A percentile compares a stretch with the other conserved stretches of the same genome.
These are phyloP conservation scores for Aquilaria malaccensis DNA, from an alignment of 345 rosid species.

Conservation along the genomic window DNA sequence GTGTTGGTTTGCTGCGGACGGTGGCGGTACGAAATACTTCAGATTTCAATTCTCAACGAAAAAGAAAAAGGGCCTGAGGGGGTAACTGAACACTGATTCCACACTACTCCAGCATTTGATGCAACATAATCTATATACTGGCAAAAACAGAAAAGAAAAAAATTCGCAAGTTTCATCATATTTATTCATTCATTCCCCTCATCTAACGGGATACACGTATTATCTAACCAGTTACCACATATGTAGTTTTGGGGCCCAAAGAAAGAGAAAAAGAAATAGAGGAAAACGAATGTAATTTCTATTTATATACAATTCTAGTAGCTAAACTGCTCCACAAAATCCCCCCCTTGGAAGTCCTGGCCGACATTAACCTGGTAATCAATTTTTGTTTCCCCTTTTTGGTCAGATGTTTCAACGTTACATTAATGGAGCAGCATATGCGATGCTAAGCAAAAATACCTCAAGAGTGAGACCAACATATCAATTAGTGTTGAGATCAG, in stretches of 20 bases:
- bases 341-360: conserved; percentile 6
- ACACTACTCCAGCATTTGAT: too few relatives aligned
- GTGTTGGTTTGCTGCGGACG: too few relatives aligned
- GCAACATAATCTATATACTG: too few relatives aligned
- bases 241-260: not conserved
- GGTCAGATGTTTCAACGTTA: too few relatives aligned
- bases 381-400: too few relatives aligned
- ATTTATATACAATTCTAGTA: conserved; percentile 37
- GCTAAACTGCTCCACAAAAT: conserved; percentile 14
- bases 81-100: too few relatives aligned
- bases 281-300: conserved; percentile 20
- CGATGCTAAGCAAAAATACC: not conserved
- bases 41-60: too few relatives aligned
- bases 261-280: conserved; percentile 5
- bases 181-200: conserved; percentile 23
- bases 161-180: conserved; percentile 3
- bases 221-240: conserved; percentile 6
- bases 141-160: too few relatives aligned
- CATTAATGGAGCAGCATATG: too few relatives aligned
- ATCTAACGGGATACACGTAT: conserved; percentile 20
- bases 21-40: too few relatives aligned
- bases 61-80: too few relatives aligned
- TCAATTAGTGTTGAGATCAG: not conserved
- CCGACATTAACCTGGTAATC: conserved; percentile 7
- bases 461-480: not conserved